Percentiles rank a stretch among this genome's conserved stretches.
These are phyloP conservation scores for Pleurotus eryngii DNA, from an alignment of 768 basidiomycete genomes.

Conservation along the genomic window DNA sequence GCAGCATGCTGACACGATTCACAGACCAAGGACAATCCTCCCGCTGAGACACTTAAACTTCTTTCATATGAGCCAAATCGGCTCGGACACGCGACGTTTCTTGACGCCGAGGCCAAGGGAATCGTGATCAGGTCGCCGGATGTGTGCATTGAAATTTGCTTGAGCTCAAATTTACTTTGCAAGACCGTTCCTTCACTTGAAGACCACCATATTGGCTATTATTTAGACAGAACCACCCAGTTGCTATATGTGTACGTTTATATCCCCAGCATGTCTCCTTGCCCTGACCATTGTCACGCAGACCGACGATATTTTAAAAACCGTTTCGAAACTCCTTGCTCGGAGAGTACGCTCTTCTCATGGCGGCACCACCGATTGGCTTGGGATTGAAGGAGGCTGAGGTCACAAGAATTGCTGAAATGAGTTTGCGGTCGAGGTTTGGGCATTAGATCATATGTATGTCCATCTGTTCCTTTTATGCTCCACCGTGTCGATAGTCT, in stretches of 20 bases:
- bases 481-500: no score
- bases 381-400: constrained; percentile 62
- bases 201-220: constrained; percentile 70
- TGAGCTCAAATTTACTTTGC: constrained; percentile 76
- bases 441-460: not conserved
- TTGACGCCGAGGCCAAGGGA: constrained; percentile 55
- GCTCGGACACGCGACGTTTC: constrained; percentile 80
- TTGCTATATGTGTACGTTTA: constrained; percentile 70
- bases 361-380: constrained; percentile 70
- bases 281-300: constrained; percentile 21
- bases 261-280: not conserved
- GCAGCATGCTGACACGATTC: no score
- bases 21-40: constrained; percentile 31
- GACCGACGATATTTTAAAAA: constrained; percentile 84
- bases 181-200: constrained; percentile 66
- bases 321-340: constrained; percentile 72
- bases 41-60: constrained; percentile 56
- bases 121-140: constrained; percentile 46
- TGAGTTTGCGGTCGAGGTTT: constrained; percentile 54
- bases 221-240: constrained; percentile 62
- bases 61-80: constrained; percentile 64
- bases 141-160: constrained; percentile 75
- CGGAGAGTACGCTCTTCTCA: constrained; percentile 76
- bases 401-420: constrained; percentile 51
- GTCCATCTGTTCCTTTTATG: no score